Evolutionary conservation across 768 basidiomycete genomes (phyloP), one percentile per base, ranked within the genome.

Genomic region (Leucocoprinus birnbaumii): DNA sequence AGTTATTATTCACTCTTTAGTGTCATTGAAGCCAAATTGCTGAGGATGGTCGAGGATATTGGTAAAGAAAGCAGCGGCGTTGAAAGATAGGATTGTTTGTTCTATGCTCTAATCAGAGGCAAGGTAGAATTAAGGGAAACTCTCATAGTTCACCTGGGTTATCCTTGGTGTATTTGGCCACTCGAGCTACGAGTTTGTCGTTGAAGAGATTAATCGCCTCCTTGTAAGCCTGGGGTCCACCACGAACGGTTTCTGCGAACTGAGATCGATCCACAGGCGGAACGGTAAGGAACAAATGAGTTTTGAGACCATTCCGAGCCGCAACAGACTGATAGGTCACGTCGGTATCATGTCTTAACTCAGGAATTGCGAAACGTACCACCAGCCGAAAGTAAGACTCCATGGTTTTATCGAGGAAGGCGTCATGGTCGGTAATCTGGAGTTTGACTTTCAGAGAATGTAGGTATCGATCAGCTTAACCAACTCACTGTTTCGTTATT

Each of bases 311-410:
- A 27, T 42, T 43, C 11, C 22, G 40, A 16, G 50, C 50, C 10
- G 50, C 50, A 8, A 25, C 42, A 11, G 25, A 10, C 50, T 51
- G 11, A 26, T 9, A 7, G 42, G 18, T 41, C 14, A 19, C 14
- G 18, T 41, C 16, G 22, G 24, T 4, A 19, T 22, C 43, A 45
- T 11, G 24, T 4, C 24, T 19, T 18, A 14, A 7, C 8, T 19
- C 7, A 6, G 21, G 22, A 22, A 8, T 6, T 7, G 6, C 1
- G 21, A 2, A 10, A 21, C 34, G 10, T 24, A 45, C 51, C 31
- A 53, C 51, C 21, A 22, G 6, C 26, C 34, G 18, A 34, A 53
- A 53, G 35, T 53, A 53, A 16, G 43, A 26, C n/a, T 53, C 51
- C 9, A 53, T 16, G 24, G 43, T 43, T 18, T 38, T 40, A 13